Evolutionary conservation across 495 filamentous ascomycete genomes (phyloP), one percentile per base, ranked within the genome.

Genomic region (Penicillium subrubescens): DNA sequence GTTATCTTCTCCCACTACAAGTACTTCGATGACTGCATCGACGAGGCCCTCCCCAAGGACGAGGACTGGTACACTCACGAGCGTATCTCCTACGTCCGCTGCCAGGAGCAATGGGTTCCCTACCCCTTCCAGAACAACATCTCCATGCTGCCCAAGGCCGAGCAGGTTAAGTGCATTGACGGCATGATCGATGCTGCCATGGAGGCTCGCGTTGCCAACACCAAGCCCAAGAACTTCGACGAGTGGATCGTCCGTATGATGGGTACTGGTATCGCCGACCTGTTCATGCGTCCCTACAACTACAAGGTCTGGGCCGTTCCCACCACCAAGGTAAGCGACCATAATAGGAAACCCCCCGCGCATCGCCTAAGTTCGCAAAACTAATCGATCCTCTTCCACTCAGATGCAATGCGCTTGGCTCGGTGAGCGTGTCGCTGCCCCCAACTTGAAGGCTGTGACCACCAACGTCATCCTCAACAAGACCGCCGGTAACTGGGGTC

Each of bases 61-160:
- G 88, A 91, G 56, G 96, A 99, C 83, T 99, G 95, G 95, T 97
- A 92, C 79, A 92, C 87, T 59, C 95, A 99, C 84, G 90, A 99
- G 82, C 94, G 95, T 79, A 93, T 99, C 79, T 99, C 95, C 62
- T 99, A 98, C 78, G 94, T 99, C 67, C 94, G 95, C 71, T 97
- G 92, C 90, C 93, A 97, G 88, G 81, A 83, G 60, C 84, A 91
- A 73, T 99, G 95, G 95, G 95, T 98, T 57, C 94, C 96, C 41
- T 99, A 99, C 80, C 95, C 95, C 66, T 97, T 98, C 88, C 95
- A 99, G 84, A 99, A 99, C 88, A 99, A 99, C 86, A 95, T 99
- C 77, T 95, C 94, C 71, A 94, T 97, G 92, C 80, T 99, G 68
- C 92, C 94, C 74, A 96, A 98, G 83, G 92, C 97, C 57, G 94